These are phyloP conservation scores for Fusarium sp. DNA, from an alignment of 2,329 filamentous ascomycete species.

Conservation along the genomic window DNA sequence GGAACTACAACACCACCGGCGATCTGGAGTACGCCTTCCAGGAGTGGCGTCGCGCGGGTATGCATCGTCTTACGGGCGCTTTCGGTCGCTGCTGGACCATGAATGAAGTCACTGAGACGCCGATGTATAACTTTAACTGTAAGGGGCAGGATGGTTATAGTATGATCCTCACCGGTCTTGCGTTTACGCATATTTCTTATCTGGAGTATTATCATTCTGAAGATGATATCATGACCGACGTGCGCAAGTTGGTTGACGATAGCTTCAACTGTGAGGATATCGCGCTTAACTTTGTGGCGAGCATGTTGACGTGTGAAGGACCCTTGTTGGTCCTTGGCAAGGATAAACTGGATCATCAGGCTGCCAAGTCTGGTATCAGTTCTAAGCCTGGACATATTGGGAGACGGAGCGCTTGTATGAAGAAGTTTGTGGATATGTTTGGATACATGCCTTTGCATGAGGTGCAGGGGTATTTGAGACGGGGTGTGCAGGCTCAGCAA, in stretches of 20 bases:
- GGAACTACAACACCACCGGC: slow-evolving; percentile 49
- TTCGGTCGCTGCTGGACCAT: slow-evolving; percentile 48
- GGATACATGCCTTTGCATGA: neutral
- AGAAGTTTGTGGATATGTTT: neutral
- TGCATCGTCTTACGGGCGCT: slow-evolving; percentile 48
- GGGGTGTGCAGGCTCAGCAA: neutral
- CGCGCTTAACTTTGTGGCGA: slow-evolving; percentile 51
- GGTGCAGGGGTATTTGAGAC: neutral
- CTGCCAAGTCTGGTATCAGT: neutral
- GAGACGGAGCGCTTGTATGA: neutral
- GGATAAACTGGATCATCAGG: neutral
- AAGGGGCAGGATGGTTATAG: slow-evolving; percentile 43
- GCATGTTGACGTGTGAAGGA: slow-evolving; percentile 47
- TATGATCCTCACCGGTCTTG: slow-evolving; percentile 52
- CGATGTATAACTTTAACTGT: slow-evolving; percentile 47
- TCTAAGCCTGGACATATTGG: neutral
- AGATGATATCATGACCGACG: slow-evolving; percentile 39
- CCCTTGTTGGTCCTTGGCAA: slow-evolving; percentile 48
- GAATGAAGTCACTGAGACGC: slow-evolving; percentile 30
- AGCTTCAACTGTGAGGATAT: slow-evolving; percentile 54
- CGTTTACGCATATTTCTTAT: slow-evolving; percentile 51
- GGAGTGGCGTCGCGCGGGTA: slow-evolving; percentile 50
- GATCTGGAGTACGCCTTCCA: slow-evolving; percentile 54
- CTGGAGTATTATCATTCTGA: slow-evolving; percentile 52
- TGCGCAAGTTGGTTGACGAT: slow-evolving; percentile 51